Conservation (phyloP, 495 filamentous ascomycete genomes). For the Cercophora newfieldiana region DNA sequence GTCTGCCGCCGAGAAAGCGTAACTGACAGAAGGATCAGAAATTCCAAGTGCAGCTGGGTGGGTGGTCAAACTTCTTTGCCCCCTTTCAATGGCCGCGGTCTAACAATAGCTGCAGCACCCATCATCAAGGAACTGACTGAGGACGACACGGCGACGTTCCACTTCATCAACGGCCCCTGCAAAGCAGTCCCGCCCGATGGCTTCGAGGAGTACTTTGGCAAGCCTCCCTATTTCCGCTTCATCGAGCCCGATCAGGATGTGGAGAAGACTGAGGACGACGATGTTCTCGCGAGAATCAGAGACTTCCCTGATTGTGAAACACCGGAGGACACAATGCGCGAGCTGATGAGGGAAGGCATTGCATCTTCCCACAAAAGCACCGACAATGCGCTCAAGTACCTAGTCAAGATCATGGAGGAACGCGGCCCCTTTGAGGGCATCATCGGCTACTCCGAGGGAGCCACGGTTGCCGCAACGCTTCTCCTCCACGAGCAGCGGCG, state of each 20-base stretch:
- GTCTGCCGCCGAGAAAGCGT: not conserved
- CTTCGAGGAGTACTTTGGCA: conserved; percentile 55
- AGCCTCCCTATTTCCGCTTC: conserved; percentile 52
- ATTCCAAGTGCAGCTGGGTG: conserved; percentile 55
- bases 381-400: conserved; percentile 43
- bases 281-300: conserved; percentile 50
- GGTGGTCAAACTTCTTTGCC: not conserved
- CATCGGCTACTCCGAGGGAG: conserved; percentile 65
- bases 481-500: conserved; percentile 54
- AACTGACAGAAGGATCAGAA: conserved; percentile 42
- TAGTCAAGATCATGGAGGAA: conserved; percentile 51
- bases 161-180: conserved; percentile 50
- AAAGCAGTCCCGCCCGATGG: conserved; percentile 49
- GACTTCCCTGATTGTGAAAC: conserved; percentile 51
- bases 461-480: conserved; percentile 56
- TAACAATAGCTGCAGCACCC: conserved; percentile 34
- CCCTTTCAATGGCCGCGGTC: not conserved
- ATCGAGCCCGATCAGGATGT: conserved; percentile 47
- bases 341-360: conserved; percentile 50
- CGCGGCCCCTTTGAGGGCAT: conserved; percentile 54
- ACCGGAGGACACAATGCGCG: conserved; percentile 51
- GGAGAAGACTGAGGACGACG: conserved; percentile 42
- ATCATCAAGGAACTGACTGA: conserved; percentile 48
- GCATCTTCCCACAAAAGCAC: conserved; percentile 44
- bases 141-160: conserved; percentile 45